Base-by-base conservation (phyloP, 495 filamentous ascomycete species). In the Podospora pseudocomata region DNA sequence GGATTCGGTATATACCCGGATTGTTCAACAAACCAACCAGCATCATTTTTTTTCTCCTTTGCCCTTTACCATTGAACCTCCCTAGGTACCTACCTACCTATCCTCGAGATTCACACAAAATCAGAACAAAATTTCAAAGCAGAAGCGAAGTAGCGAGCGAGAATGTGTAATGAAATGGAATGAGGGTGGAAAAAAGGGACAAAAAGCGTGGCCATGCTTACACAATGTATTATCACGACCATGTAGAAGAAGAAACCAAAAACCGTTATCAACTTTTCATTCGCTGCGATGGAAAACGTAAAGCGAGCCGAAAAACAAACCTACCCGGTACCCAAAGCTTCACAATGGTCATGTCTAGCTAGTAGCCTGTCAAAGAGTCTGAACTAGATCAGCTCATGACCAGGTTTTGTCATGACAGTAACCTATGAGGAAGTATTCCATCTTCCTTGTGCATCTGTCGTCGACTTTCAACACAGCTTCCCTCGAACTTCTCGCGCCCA, bases 101-200 rank as follows among this genome's bases (percentile, higher is more conserved):
- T 20, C 26, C 56, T 23, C 56, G 56, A 59, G 6, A 59, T 23
- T 32, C 30, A 32, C 19, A 59, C 26, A 59, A 26, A 20, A 59
- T 59, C 19, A 59, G 26, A 20, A 18, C 19, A 59, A 59, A n/a
- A 59, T n/a, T 20, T 18, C 56, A 27, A 59, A 59, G 3, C 56
- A 59, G 9, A 59, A 20, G 56, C 19, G 56, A 59, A 59, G 56
- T 3, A 59, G 56, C 19, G 26, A 59, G 56, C 19, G 19, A 30
- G 59, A 30, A 28, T 34, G 30, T 61, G 59, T 61, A 61, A 61
- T 61, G 59, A 61, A 32, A 30, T 61, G 26, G 59, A 30, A 61
- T 26, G 4, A 32, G 30, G 16, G 15, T 4, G 34, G 7, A 26
- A 44, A 44, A 30, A 63, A 63, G 30, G 34, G 30, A 32, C 30